Percentiles rank a stretch among this genome's conserved stretches.
Evolutionary conservation across 2,329 filamentous ascomycete species (phyloP).

Genomic region (Trichoderma atroviride): DNA sequence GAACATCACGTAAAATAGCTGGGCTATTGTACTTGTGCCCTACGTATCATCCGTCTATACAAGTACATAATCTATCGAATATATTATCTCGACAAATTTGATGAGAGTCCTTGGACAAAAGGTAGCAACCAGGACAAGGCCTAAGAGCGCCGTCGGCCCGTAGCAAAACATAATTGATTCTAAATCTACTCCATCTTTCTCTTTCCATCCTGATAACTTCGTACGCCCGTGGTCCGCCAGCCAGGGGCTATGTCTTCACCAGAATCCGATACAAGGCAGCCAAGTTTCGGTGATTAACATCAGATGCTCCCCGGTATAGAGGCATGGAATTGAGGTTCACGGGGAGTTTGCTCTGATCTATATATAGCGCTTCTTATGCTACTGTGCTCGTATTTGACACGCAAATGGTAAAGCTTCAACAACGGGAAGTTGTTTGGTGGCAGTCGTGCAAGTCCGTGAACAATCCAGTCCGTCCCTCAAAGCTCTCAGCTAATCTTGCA

Average conservation of each 20-base stretch:
- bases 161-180: neutral
- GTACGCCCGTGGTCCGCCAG: neutral
- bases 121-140: neutral
- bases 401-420: neutral
- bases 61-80: neutral
- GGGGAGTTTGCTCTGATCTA: neutral
- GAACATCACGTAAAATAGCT: neutral
- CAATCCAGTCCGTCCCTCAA: neutral
- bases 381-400: neutral
- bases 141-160: neutral
- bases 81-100: neutral
- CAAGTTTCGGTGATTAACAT: constrained; percentile 8
- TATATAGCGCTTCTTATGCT: neutral
- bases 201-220: neutral
- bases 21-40: neutral
- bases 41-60: neutral
- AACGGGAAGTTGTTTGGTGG: neutral
- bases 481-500: constrained; percentile 17
- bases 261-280: constrained; percentile 21
- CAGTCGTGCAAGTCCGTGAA: neutral
- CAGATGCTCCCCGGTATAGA: neutral
- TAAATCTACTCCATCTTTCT: neutral
- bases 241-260: constrained; percentile 1
- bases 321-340: neutral
- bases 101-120: neutral